A percentile compares a stretch with the other conserved stretches of the same genome.
phyloP scores from a whole-genome alignment of 2,329 filamentous ascomycete species.

The Truncatella angustata region DNA sequence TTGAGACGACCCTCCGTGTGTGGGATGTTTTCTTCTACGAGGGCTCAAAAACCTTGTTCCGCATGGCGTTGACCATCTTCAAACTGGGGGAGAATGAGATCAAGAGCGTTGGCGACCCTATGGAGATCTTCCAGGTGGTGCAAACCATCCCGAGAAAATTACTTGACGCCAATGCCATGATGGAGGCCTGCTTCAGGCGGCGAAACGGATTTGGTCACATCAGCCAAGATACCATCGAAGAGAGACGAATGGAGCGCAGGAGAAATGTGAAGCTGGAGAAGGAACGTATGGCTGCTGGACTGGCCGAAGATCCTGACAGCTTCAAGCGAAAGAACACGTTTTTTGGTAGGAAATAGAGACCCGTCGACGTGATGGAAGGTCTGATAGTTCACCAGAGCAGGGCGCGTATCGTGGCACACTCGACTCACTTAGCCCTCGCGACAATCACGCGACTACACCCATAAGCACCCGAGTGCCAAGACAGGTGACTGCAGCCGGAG shows the following conservation, averaged over 20 bases:
- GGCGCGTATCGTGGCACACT: no score
- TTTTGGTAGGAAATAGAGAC: constrained; percentile 26
- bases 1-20: constrained; percentile 86
- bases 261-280: constrained; percentile 46
- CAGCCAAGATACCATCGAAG: constrained; percentile 78
- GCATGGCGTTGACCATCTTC: constrained; percentile 87
- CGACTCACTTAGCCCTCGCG: no score
- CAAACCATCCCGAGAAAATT: constrained; percentile 80
- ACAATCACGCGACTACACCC: no score
- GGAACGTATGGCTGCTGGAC: constrained; percentile 30
- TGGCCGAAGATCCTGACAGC: constrained; percentile 27
- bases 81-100: constrained; percentile 83
- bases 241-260: constrained; percentile 67
- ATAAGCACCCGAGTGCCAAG: not conserved
- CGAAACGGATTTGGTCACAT: constrained; percentile 79
- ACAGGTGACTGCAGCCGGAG: not conserved
- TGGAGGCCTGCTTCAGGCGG: constrained; percentile 80
- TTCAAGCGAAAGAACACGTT: constrained; percentile 42
- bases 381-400: not conserved
- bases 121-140: constrained; percentile 95
- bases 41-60: constrained; percentile 89
- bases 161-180: constrained; percentile 76
- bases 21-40: constrained; percentile 98
- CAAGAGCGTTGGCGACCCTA: constrained; percentile 74
- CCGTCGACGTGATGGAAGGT: not conserved